Conservation (phyloP, 371 early-diverging fungal species). For the Mortierella polycephala region DNA sequence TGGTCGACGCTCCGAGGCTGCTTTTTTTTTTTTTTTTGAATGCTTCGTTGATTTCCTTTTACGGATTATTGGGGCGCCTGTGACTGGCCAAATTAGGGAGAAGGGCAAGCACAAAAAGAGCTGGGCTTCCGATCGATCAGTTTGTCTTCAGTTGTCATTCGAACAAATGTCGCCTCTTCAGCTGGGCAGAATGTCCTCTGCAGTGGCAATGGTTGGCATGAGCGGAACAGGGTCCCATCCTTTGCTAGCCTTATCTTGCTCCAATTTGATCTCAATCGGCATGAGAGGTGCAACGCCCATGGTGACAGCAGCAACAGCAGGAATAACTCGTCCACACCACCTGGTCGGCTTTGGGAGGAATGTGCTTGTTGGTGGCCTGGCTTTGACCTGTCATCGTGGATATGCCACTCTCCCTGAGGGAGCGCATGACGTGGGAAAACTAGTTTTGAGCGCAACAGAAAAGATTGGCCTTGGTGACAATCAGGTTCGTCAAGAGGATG, state of each 20-base stretch:
- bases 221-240: slow-evolving; percentile 13
- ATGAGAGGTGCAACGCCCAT: slow-evolving; percentile 1
- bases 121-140: background rate
- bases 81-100: background rate
- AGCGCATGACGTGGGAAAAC: slow-evolving; percentile 56
- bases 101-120: background rate
- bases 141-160: background rate
- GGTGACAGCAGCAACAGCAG: background rate
- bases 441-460: slow-evolving; percentile 59
- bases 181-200: slow-evolving; percentile 39
- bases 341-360: slow-evolving; percentile 17
- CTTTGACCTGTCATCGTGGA: slow-evolving; percentile 24
- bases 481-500: slow-evolving; percentile 9
- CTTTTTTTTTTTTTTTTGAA: slow-evolving; percentile 6
- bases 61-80: background rate
- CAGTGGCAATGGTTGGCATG: slow-evolving; percentile 25
- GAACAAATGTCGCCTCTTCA: slow-evolving; percentile 35
- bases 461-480: slow-evolving; percentile 67
- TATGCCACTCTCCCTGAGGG: slow-evolving; percentile 51
- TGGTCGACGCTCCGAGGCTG: background rate
- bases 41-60: too few species aligned
- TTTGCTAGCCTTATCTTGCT: slow-evolving; percentile 16
- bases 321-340: slow-evolving; percentile 12
- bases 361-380: slow-evolving; percentile 34
- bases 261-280: slow-evolving; percentile 8